Conservation (phyloP, 176 grass and related monocot genomes). For the Phragmites australis region DNA sequence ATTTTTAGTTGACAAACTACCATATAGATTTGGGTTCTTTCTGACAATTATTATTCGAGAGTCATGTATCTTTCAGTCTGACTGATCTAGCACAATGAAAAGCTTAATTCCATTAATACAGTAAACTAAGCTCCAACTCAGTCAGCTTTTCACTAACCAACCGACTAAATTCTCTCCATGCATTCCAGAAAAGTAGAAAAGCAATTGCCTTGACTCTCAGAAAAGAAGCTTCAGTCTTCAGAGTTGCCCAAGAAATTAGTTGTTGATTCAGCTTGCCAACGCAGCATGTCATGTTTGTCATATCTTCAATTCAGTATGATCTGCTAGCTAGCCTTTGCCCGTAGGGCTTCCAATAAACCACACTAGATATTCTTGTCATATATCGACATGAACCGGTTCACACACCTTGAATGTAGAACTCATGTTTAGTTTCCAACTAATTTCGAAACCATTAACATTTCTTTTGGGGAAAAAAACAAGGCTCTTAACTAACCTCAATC, state of each 20-base stretch:
- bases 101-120: constrained; percentile 23
- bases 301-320: background rate
- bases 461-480: no score
- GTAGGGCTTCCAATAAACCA: no score
- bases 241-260: constrained; percentile 15
- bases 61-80: constrained; percentile 38
- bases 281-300: background rate
- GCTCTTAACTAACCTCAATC: no score
- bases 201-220: constrained; percentile 1
- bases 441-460: no score
- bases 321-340: no score
- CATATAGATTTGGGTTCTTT: background rate
- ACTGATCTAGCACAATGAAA: constrained; percentile 34
- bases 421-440: no score
- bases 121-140: constrained; percentile 31
- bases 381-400: no score
- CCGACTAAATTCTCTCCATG: background rate
- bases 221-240: background rate
- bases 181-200: constrained; percentile 3
- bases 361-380: no score
- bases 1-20: constrained; percentile 18
- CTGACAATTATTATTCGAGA: constrained; percentile 9
- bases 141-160: constrained; percentile 38
- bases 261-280: constrained; percentile 21
- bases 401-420: no score